A percentile compares a stretch with the other conserved stretches of the same genome.
These are phyloP conservation scores for Austroboletus novae-zelandiae DNA, from an alignment of 1,284 basidiomycete species.

Conservation along the genomic window DNA sequence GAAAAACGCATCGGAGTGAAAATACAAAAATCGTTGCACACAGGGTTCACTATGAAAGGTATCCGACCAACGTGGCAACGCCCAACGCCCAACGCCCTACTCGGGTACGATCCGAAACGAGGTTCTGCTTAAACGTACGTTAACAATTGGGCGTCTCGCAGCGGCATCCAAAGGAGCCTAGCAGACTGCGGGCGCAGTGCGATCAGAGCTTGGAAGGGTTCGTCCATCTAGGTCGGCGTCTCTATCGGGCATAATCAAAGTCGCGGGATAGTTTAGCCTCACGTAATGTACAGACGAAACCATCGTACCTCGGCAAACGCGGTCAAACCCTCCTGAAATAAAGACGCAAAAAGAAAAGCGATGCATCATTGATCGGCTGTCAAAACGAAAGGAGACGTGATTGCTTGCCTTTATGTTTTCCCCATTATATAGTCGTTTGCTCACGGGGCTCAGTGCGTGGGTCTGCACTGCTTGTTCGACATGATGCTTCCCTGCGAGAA, in stretches of 20 bases:
- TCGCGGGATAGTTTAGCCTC: not conserved
- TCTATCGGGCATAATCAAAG: slow-evolving; percentile 35
- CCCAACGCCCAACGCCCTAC: no score
- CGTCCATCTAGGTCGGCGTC: slow-evolving; percentile 56
- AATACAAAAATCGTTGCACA: no score
- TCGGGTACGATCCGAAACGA: no score
- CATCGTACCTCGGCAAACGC: slow-evolving; percentile 43
- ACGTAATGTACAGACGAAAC: slow-evolving; percentile 20
- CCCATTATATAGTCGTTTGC: slow-evolving; percentile 58
- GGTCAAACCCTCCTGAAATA: slow-evolving; percentile 40
- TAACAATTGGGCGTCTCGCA: no score
- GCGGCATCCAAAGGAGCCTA: no score
- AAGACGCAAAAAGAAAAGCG: slow-evolving; percentile 1
- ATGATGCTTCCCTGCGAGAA: slow-evolving; percentile 53
- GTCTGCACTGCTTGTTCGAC: slow-evolving; percentile 53
- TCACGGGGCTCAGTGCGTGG: slow-evolving; percentile 51
- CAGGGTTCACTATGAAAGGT: no score
- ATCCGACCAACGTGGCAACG: no score
- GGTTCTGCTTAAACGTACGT: no score
- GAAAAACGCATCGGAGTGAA: no score
- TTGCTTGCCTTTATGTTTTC: slow-evolving; percentile 66
- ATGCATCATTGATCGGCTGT: not conserved
- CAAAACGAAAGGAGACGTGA: not conserved
- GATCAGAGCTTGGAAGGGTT: slow-evolving; percentile 59
- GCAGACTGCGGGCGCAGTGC: not conserved